Percentiles rank a stretch among this genome's conserved stretches.
Conservation (phyloP, 2,329 filamentous ascomycete genomes). For the Microdochium nivale region DNA sequence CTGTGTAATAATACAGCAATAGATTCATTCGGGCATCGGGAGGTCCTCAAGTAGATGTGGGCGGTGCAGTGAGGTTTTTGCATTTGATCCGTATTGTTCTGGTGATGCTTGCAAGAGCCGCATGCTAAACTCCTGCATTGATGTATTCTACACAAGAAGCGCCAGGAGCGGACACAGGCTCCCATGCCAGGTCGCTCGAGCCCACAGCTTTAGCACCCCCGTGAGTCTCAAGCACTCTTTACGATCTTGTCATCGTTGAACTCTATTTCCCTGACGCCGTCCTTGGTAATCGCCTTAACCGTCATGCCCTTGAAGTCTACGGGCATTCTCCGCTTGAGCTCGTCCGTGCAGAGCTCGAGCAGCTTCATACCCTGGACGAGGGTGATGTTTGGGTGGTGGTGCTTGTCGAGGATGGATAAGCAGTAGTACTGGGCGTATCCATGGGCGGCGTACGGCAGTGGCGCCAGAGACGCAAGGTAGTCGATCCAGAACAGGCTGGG, state of each 20-base stretch:
- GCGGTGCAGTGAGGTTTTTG: too few relatives aligned
- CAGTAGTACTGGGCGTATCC: slow-evolving; percentile 99
- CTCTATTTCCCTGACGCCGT: slow-evolving; percentile 77
- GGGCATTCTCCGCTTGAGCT: slow-evolving; percentile 91
- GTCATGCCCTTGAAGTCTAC: slow-evolving; percentile 97
- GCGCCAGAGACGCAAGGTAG: slow-evolving; percentile 82
- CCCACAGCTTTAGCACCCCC: slow-evolving; percentile 21
- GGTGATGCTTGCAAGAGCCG: too few relatives aligned
- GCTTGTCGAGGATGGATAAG: slow-evolving; percentile 94
- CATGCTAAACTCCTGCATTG: too few relatives aligned
- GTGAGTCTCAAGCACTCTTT: slow-evolving; percentile 41
- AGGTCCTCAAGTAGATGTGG: too few relatives aligned
- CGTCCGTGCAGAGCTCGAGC: slow-evolving; percentile 88
- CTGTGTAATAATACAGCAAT: too few relatives aligned
- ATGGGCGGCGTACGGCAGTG: slow-evolving; percentile 91
- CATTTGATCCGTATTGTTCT: too few relatives aligned
- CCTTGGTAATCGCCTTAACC: slow-evolving; percentile 92
- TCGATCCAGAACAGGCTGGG: slow-evolving; percentile 95
- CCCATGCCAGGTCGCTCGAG: slow-evolving; percentile 14
- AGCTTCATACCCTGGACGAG: slow-evolving; percentile 88
- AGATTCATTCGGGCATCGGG: too few relatives aligned
- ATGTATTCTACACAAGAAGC: too few relatives aligned
- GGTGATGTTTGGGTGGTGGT: slow-evolving; percentile 90
- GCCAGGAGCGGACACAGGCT: too few relatives aligned
- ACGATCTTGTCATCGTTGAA: slow-evolving; percentile 76